Evolutionary conservation across 495 filamentous ascomycete species (phyloP).

Genomic region (Thozetella sp.): DNA sequence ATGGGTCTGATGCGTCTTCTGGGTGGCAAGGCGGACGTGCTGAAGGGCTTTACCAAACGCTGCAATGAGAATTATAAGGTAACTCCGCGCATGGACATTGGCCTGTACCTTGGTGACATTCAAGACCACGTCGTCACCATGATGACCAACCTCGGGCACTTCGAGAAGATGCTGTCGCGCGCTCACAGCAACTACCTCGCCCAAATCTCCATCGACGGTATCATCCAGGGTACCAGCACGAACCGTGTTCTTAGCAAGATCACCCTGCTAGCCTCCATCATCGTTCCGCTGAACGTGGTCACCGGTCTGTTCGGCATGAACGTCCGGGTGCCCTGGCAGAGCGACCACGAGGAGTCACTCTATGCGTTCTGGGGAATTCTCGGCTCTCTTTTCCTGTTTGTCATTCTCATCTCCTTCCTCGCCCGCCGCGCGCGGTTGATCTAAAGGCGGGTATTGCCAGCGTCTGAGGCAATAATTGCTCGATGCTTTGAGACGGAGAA

Average conservation of each 20-base stretch:
- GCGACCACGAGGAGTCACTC: slow-evolving; percentile 51
- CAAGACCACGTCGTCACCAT: slow-evolving; percentile 99
- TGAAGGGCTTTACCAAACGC: slow-evolving; percentile 94
- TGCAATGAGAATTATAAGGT: slow-evolving; percentile 97
- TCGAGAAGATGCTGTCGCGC: slow-evolving; percentile 95
- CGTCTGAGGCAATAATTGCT: too few relatives aligned
- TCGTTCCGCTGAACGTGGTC: slow-evolving; percentile 95
- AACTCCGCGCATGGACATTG: slow-evolving; percentile 93
- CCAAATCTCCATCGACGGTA: slow-evolving; percentile 88
- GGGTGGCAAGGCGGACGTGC: slow-evolving; percentile 95
- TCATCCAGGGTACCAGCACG: slow-evolving; percentile 76
- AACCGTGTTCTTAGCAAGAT: slow-evolving; percentile 91
- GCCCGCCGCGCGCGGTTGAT: slow-evolving; percentile 25
- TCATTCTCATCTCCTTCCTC: slow-evolving; percentile 47
- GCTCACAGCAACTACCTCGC: slow-evolving; percentile 97
- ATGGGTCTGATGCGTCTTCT: slow-evolving; percentile 91
- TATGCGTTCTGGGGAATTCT: slow-evolving; percentile 83
- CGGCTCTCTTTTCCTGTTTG: slow-evolving; percentile 63
- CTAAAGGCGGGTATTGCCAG: slow-evolving; percentile 12
- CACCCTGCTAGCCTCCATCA: slow-evolving; percentile 90
- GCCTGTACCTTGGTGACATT: slow-evolving; percentile 93
- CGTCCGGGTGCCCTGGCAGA: slow-evolving; percentile 74
- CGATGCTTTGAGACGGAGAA: too few relatives aligned
- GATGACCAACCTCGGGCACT: slow-evolving; percentile 94
- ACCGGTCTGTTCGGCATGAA: slow-evolving; percentile 99